Evolutionary conservation across 2,329 filamentous ascomycete genomes (phyloP), one percentile per base, ranked within the genome.

Genomic region (Paraconiothyrium sp.): DNA sequence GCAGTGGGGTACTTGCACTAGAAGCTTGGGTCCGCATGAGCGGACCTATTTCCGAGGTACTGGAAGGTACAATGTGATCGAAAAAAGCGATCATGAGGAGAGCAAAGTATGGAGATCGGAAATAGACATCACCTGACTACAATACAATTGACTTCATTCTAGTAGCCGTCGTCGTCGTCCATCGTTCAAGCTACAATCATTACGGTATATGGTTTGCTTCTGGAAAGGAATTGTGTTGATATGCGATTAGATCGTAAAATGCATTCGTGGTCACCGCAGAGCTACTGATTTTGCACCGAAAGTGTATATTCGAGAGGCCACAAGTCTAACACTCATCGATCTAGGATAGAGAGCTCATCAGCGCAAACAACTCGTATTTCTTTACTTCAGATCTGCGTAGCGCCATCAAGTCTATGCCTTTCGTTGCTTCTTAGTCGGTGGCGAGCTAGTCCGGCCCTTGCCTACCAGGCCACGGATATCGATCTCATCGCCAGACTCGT

Each of bases 401-500:
- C 39, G 11, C 52, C 0, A n/a, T 27, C 20, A n/a, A 10, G 9
- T 55, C 54, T 68, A 78, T 30, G 72, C 79, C 61, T 79, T 78
- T 41, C 81, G 78, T 77, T 76, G 75, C 69, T 78, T 82, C 76
- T 79, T 79, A 2, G 69, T 54, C 16, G 77, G 72, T 24, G 77
- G 76, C 30, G 71, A 67, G 46, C 69, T 65, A 30, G 61, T 62
- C 64, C 82, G 83, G 49, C 83, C 84, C 62, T 84, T 80, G 32
- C 79, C 77, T 10, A 84, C 81, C 20, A 84, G 73, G 7, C 75
- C 77, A 27, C 81, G 76, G 59, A 84, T 83, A 55, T 84, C 82
- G 37, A 84, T 71, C 57, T 85, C 83, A 22, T 82, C 83, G 39
- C 84, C 84, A 13, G 86, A 86, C 8, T 84, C 84, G 9, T 82